Conservation (phyloP, 1,284 basidiomycete species). For the Ganoderma meredithae region DNA sequence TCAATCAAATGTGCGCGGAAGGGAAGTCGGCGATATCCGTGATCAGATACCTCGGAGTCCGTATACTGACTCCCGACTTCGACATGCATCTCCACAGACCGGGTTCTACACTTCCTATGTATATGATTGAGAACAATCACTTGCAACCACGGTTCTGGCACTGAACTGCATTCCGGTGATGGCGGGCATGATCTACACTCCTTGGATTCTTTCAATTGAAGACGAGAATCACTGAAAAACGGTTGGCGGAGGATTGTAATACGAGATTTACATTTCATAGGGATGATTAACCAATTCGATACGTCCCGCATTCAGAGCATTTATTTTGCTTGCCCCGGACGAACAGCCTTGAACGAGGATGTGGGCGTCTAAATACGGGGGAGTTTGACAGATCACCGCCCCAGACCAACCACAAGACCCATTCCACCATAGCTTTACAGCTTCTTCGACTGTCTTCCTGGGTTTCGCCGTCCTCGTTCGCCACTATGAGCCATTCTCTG, state of each 20-base stretch:
- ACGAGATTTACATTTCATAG: too few species aligned
- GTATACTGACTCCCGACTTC: not conserved
- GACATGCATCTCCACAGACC: not conserved
- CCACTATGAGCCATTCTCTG: not conserved
- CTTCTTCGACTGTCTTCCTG: not conserved
- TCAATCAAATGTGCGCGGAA: not conserved
- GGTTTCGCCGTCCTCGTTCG: not conserved
- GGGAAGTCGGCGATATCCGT: not conserved
- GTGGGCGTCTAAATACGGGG: not conserved
- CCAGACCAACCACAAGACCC: not conserved
- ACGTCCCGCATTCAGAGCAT: too few species aligned
- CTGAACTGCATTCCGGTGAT: not conserved
- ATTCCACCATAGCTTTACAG: not conserved
- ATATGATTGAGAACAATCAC: not conserved
- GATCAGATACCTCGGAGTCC: not conserved
- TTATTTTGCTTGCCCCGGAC: not conserved
- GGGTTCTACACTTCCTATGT: not conserved
- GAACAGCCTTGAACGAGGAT: not conserved
- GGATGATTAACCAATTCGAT: too few species aligned
- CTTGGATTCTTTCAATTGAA: not conserved
- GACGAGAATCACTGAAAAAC: not conserved
- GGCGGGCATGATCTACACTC: not conserved
- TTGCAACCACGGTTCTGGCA: not conserved
- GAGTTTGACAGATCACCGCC: conserved; percentile 1
- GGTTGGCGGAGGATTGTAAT: too few species aligned